These are phyloP conservation scores for Floccularia luteovirens DNA, from an alignment of 768 basidiomycete genomes.

Conservation along the genomic window DNA sequence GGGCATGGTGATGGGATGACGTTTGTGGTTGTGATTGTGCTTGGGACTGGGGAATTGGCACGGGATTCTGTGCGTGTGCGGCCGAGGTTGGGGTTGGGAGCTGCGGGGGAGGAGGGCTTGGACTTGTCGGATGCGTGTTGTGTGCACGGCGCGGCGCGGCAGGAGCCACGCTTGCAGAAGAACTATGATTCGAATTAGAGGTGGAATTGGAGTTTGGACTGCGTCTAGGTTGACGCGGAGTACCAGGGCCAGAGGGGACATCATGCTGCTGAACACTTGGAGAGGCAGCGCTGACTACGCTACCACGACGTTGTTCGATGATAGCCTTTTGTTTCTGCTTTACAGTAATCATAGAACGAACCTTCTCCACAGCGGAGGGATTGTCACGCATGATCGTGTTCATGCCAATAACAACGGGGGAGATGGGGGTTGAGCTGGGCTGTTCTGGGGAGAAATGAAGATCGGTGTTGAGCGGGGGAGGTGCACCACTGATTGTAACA, in stretches of 20 bases:
- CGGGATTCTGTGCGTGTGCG: conserved; percentile 4
- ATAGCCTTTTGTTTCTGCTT: conserved; percentile 70
- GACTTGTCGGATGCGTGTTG: conserved; percentile 24
- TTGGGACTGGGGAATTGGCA: too few species aligned
- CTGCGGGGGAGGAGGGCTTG: conserved; percentile 21
- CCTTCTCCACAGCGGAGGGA: conserved; percentile 48
- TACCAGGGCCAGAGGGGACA: conserved; percentile 19
- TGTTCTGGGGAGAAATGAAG: conserved; percentile 34
- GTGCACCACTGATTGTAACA: conserved; percentile 59
- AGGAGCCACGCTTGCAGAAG: conserved; percentile 6
- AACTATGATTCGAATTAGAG: too few species aligned
- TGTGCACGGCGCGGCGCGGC: conserved; percentile 10
- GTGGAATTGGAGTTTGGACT: too few species aligned
- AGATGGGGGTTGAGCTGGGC: conserved; percentile 47
- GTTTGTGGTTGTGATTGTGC: too few species aligned
- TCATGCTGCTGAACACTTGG: conserved; percentile 18
- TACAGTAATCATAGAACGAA: conserved; percentile 51
- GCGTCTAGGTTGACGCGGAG: conserved; percentile 13
- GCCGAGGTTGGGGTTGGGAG: conserved; percentile 13
- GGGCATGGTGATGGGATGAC: too few species aligned
- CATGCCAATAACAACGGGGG: conserved; percentile 60
- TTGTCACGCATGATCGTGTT: conserved; percentile 54
- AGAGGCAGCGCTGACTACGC: conserved; percentile 34
- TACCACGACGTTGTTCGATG: conserved; percentile 63
- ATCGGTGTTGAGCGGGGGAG: conserved; percentile 48